Evolutionary conservation across 768 basidiomycete genomes (phyloP), one percentile per base, ranked within the genome.

Genomic region (Tylopilus intermedius): DNA sequence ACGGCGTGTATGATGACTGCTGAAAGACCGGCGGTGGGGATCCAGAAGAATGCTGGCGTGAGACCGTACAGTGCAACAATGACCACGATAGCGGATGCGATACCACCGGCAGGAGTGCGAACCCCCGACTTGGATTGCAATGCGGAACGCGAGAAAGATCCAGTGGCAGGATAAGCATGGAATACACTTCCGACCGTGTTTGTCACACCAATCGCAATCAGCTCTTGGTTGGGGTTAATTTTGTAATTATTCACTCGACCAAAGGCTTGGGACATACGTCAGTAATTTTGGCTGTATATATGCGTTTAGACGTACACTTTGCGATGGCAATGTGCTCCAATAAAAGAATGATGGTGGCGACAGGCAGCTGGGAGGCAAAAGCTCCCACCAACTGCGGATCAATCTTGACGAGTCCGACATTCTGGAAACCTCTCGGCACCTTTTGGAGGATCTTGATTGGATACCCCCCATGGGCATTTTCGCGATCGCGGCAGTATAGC

Each of bases 91-190:
- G 90, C 86, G 21, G 92, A 88, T 59, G 88, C 66, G 53, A 94
- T 77, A 51, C 96, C 96, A 10, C 90, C 93, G 9, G 86, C 77
- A 8, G 96, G 96, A 2, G 96, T 98, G 48, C 95, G 83, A n/a
- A 98, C 95, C 45, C 96, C 96, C 0, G 91, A 94, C 70, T 95
- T 97, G 29, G 90, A 84, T 71, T 96, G 94, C 65, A 99, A 76
- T 2, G 96, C 96, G 3, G 94, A 90, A n/a, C 96, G 89, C 37
- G 94, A 96, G 80, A 99, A 99, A 1, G 94, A 97, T 2, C 96
- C 96, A 11, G 96, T 99, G 0, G 95, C 91, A 8, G 96, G 94
- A 68, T 96, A 98, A 0, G 94, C 95, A 48, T 72, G 80, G 69
- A 99, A 97, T 59, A 89, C 75, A 14, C 90, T 87, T 3, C 95